Evolutionary conservation across 352 stramenopile species (phyloP).

Genomic region (Phytophthora syringae): DNA sequence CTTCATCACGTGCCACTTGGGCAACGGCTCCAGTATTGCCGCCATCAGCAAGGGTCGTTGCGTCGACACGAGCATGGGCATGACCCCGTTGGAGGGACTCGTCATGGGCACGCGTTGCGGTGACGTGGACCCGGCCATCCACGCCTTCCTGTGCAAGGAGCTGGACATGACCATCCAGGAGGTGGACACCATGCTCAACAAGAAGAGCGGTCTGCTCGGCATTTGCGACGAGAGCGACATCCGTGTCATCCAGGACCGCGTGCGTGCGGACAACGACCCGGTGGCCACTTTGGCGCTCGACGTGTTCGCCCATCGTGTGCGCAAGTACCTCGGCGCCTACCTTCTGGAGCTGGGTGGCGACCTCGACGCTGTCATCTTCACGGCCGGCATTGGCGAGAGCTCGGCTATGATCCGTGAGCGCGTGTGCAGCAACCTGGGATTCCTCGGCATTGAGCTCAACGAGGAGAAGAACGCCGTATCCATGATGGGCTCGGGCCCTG

Average conservation of each 20-base stretch:
- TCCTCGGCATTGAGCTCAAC: constrained; percentile 82
- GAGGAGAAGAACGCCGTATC: constrained; percentile 68
- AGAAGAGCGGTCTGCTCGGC: constrained; percentile 85
- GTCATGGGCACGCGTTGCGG: constrained; percentile 91
- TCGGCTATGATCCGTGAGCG: constrained; percentile 80
- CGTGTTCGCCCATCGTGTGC: constrained; percentile 86
- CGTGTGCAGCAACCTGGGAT: constrained; percentile 65
- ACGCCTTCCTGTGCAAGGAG: constrained; percentile 75
- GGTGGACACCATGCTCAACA: constrained; percentile 90
- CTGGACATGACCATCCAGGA: constrained; percentile 75
- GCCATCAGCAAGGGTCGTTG: constrained; percentile 76
- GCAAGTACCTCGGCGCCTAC: constrained; percentile 90
- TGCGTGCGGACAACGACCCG: constrained; percentile 53
- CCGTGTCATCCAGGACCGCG: constrained; percentile 73
- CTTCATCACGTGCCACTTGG: constrained; percentile 89
- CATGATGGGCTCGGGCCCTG: constrained; percentile 60
- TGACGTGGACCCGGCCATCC: constrained; percentile 86
- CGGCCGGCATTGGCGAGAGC: constrained; percentile 88
- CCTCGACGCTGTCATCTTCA: constrained; percentile 91
- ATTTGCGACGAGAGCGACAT: constrained; percentile 88
- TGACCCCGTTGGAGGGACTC: constrained; percentile 89
- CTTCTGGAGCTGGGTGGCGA: constrained; percentile 69
- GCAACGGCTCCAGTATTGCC: constrained; percentile 87
- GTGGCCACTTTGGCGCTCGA: constrained; percentile 77
- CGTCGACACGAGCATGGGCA: constrained; percentile 92